A percentile compares a stretch with the other conserved stretches of the same genome.
Conservation (phyloP, 2,329 filamentous ascomycete genomes). For the Fusarium sp. region DNA sequence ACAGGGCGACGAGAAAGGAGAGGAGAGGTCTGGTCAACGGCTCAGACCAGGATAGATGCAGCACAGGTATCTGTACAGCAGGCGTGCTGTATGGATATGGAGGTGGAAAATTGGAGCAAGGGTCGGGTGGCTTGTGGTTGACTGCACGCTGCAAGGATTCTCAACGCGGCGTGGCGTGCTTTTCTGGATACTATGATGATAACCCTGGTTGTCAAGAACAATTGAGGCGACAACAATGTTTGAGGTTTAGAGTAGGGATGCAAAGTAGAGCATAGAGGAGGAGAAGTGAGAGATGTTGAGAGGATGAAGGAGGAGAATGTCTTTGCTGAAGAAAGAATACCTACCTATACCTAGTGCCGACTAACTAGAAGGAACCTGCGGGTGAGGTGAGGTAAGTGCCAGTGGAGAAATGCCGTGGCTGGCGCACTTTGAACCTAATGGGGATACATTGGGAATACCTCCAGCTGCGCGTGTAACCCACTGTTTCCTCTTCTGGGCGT, state of each 20-base stretch:
- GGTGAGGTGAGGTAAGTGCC: conserved; percentile 9
- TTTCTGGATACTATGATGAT: conserved; percentile 32
- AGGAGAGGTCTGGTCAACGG: conserved; percentile 43
- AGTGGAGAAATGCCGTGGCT: conserved; percentile 28
- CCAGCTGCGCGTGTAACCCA: background rate
- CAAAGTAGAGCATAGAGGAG: conserved; percentile 4
- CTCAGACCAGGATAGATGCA: conserved; percentile 29
- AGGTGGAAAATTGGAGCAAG: conserved; percentile 44
- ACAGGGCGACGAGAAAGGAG: conserved; percentile 43
- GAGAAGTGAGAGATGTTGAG: conserved; percentile 1
- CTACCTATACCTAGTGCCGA: background rate
- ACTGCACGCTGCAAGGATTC: conserved; percentile 38
- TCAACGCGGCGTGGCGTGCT: conserved; percentile 43
- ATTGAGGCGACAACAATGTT: conserved; percentile 22
- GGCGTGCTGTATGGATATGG: conserved; percentile 21
- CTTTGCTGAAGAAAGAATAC: conserved; percentile 10
- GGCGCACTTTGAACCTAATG: background rate
- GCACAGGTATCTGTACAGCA: conserved; percentile 14
- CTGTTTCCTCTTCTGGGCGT: conserved; percentile 29
- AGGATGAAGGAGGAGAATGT: conserved; percentile 13
- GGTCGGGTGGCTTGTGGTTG: conserved; percentile 43
- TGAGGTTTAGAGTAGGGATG: background rate
- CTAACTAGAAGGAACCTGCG: background rate
- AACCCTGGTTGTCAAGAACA: conserved; percentile 19
- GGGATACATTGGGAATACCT: conserved; percentile 17